Evolutionary conservation across 176 grass and related monocot species (phyloP), one percentile per base, ranked within the genome.

Genomic region (Triticum timopheevii): DNA sequence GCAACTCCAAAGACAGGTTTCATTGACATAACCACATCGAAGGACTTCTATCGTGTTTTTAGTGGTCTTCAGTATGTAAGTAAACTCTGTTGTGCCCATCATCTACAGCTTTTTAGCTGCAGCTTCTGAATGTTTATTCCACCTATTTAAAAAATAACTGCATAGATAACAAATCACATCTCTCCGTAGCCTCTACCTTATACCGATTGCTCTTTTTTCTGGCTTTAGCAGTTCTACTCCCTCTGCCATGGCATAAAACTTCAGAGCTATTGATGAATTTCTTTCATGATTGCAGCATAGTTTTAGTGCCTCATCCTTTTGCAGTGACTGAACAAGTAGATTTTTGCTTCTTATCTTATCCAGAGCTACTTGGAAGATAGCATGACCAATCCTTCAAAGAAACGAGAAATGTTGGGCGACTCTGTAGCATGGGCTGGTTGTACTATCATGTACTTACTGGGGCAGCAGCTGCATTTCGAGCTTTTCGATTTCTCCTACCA

Each of bases 31-130:
- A 98, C 96, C 88, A 93, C 96, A 50, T 94, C 96, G 23, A 98
- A 94, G 87, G 96, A 98, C 22, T 98, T 98, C 85, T 93, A 98
- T 86, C 92, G 96, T 52, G 87, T 98, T 94, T 94, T 96, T 85
- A 98, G 96, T 33, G 96, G 96, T 54, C 96, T 98, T 88, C 96
- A 96, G 84, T 98, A 96, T 93, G 96, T 98, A 93, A 93, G 93
- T 95, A 68, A 56, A 62, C 73, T 61, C 39, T 84, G 19, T 4
- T 39, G 61, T 75, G 38, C 74, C 11, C 70, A 49, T 76, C 12
- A 15, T 47, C 10, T 49, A 49, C 82, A 65, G 22, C 16, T n/a
- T 64, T 65, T 49, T 45, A 73, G 70, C 10, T 61, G 17, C 38
- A 73, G 54, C 65, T 86, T 28, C 40, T 83, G 40, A 86, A 56